Evolutionary conservation across 441 rosid genomes (phyloP).

Genomic region (Populus tomentosa): DNA sequence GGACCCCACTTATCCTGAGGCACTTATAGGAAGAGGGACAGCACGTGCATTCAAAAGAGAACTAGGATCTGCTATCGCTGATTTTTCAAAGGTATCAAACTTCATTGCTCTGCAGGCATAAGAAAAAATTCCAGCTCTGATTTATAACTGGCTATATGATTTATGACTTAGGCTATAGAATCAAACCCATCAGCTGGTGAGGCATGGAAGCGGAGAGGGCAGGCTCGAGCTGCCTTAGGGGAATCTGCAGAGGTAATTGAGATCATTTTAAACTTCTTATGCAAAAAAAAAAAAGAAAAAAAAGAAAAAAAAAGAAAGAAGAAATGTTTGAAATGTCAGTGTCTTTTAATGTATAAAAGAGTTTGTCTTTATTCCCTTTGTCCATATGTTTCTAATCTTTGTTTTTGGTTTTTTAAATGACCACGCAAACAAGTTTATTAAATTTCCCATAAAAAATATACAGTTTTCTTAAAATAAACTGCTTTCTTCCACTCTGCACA

Average conservation of each 20-base stretch:
- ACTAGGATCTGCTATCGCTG: constrained; percentile 81
- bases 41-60: constrained; percentile 94
- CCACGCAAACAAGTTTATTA: not conserved
- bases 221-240: constrained; percentile 97
- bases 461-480: not conserved
- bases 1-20: constrained; percentile 91
- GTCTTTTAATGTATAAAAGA: not conserved
- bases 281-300: not conserved
- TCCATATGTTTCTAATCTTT: constrained; percentile 9
- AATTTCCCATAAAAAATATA: not conserved
- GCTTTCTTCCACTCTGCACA: constrained; percentile 6
- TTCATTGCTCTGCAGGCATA: not conserved
- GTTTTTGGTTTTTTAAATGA: not conserved
- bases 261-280: constrained; percentile 21
- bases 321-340: no score
- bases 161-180: constrained; percentile 69
- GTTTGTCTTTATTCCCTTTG: not conserved
- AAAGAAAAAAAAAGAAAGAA: not conserved
- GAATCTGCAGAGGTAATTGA: constrained; percentile 67
- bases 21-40: constrained; percentile 97
- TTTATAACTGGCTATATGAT: constrained; percentile 16
- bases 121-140: constrained; percentile 11
- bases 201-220: constrained; percentile 99
- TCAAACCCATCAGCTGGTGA: constrained; percentile 90
- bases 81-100: constrained; percentile 77